Evolutionary conservation across 352 stramenopile species (phyloP), one percentile per base, ranked within the genome.

Genomic region (Phytophthora multivora): DNA sequence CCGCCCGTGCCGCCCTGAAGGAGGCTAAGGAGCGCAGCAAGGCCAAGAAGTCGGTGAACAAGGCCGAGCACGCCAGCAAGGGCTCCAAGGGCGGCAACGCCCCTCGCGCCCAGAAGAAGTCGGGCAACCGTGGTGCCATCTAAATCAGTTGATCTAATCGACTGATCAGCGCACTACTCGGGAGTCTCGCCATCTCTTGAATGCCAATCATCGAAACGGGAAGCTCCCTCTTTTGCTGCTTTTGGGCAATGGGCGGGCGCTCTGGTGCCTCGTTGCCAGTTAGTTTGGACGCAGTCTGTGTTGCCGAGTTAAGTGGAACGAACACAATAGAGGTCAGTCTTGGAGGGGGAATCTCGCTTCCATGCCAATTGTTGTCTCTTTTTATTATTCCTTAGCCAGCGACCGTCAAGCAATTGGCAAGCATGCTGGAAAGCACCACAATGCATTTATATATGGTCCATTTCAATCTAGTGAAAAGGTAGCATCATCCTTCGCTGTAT

Each of bases 1-100:
- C 92, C 43, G 87, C 91, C 45, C 90, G 91, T 58, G 93, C 94
- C 41, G 96, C 95, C 49, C 81, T 98, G 55, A 97, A 97, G 81
- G 87, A 95, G 77, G 85, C 85, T 41, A 95, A 95, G 82, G 87
- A 94, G 36, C 85, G 84, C 78, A 93, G 80, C 83, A 96, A 96
- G 77, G 72, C 82, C 57, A 94, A 94, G 81, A 94, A 93, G 79
- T 43, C 69, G 50, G 73, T 53, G 4, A 63, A 3, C 68, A 89
- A 92, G 76, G 62, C 66, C 18, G 77, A 91, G 69, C 79, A 72
- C 60, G 71, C 39, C 60, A 81, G 50, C 59, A 88, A 93, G 83
- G 66, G 69, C 51, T 26, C 58, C 51, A 91, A 91, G 73, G 79
- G 80, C 54, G 42, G 52, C 51, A 83, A 85, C 57, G 84, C 78